A percentile compares a stretch with the other conserved stretches of the same genome.
Evolutionary conservation across 2,329 filamentous ascomycete species (phyloP).

Genomic region (Sclerotinia minor): DNA sequence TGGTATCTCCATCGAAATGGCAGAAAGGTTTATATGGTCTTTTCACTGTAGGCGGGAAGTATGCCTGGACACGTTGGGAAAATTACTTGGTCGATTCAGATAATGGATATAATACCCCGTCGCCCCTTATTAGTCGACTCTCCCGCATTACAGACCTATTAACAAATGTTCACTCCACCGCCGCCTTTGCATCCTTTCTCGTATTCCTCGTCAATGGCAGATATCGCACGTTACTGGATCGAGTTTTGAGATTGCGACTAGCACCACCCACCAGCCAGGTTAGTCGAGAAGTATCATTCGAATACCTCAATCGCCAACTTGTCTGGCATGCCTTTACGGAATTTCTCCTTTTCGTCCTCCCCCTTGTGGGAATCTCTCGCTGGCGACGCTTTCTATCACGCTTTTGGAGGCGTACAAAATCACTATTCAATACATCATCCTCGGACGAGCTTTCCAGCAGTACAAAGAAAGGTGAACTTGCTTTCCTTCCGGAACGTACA

Average conservation of each 20-base stretch:
- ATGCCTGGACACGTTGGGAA: conserved; percentile 91
- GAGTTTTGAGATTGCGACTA: conserved; percentile 78
- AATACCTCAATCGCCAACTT: conserved; percentile 94
- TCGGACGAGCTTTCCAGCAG: conserved; percentile 46
- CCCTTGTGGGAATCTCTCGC: conserved; percentile 88
- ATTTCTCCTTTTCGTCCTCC: conserved; percentile 95
- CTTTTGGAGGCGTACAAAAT: conserved; percentile 79
- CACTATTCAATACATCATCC: conserved; percentile 35
- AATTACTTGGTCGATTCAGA: conserved; percentile 77
- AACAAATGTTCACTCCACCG: conserved; percentile 75
- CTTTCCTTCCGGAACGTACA: conserved; percentile 86
- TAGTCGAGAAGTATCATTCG: conserved; percentile 89
- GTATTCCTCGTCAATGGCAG: conserved; percentile 88
- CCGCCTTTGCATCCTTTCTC: conserved; percentile 81
- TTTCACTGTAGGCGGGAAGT: conserved; percentile 82
- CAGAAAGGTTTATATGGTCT: conserved; percentile 86
- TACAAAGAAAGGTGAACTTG: conserved; percentile 68
- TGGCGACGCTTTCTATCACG: conserved; percentile 90
- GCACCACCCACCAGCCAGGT: conserved; percentile 83
- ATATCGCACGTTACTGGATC: conserved; percentile 87
- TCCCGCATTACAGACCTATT: conserved; percentile 67
- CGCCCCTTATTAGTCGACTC: conserved; percentile 55
- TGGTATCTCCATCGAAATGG: conserved; percentile 70
- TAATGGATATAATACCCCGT: conserved; percentile 68
- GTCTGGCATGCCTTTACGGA: conserved; percentile 99